These are phyloP conservation scores for Hypoxylon rubiginosum DNA, from an alignment of 2,329 filamentous ascomycete species.

Conservation along the genomic window DNA sequence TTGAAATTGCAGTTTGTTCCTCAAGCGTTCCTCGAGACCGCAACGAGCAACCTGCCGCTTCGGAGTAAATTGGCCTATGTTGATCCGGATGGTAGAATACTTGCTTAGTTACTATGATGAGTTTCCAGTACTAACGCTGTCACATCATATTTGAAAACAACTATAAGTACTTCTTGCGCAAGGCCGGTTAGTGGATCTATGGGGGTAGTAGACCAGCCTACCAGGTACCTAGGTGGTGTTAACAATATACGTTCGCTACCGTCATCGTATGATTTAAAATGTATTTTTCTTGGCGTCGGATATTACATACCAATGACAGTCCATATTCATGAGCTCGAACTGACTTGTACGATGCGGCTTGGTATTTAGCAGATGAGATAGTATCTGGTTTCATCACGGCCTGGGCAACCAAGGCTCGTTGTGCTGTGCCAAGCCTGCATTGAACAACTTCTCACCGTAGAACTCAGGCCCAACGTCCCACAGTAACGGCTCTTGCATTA, in stretches of 20 bases:
- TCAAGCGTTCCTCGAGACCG: conserved; percentile 17
- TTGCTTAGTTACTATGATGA: too few relatives aligned
- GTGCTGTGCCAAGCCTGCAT: background rate
- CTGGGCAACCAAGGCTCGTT: background rate
- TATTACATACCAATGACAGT: background rate
- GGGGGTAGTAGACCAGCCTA: background rate
- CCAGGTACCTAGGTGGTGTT: background rate
- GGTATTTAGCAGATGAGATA: background rate
- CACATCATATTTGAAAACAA: too few relatives aligned
- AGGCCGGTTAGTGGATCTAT: background rate
- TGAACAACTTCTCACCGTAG: background rate
- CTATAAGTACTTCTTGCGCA: background rate
- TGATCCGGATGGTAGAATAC: background rate
- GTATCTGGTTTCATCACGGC: background rate
- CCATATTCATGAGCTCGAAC: background rate
- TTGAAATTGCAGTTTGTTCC: conserved; percentile 30
- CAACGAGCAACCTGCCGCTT: conserved; percentile 30
- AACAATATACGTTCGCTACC: background rate
- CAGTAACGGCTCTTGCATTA: background rate
- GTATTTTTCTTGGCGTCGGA: too few relatives aligned
- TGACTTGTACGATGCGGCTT: background rate
- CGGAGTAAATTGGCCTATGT: conserved; percentile 24
- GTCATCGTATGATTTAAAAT: background rate
- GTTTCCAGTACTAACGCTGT: too few relatives aligned
- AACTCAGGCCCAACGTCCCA: background rate